phyloP scores from a whole-genome alignment of 176 grass and related monocot species.

The Aegilops tauschii region DNA sequence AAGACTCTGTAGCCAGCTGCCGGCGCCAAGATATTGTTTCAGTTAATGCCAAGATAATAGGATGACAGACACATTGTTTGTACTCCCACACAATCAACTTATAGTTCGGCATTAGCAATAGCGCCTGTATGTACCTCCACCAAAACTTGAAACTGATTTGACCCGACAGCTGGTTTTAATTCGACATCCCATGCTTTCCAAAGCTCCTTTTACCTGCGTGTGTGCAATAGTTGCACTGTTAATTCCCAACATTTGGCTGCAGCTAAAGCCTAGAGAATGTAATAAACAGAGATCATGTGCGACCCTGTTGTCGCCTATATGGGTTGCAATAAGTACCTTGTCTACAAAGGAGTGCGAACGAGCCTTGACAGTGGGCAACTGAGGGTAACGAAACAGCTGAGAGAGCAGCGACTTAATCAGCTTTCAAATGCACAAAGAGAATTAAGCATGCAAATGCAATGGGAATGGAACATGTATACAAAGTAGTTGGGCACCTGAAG shows the following conservation, averaged over 20 bases:
- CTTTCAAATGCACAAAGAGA: background rate
- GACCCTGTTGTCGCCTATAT: background rate
- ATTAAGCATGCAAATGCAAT: background rate
- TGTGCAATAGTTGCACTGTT: background rate
- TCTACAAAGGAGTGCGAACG: background rate
- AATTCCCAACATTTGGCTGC: background rate
- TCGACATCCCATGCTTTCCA: constrained; percentile 9
- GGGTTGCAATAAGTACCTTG: background rate
- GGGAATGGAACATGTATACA: background rate
- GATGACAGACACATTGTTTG: background rate
- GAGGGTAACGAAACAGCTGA: background rate
- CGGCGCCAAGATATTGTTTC: background rate
- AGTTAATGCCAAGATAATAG: background rate
- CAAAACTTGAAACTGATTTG: constrained; percentile 1
- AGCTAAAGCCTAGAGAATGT: background rate
- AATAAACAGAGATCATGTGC: background rate
- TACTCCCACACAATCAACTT: background rate
- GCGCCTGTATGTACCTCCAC: background rate
- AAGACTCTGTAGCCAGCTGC: background rate
- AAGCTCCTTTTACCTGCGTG: background rate
- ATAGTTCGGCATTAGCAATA: background rate
- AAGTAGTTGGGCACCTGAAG: background rate
- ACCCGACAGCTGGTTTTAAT: background rate
- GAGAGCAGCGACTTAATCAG: background rate
- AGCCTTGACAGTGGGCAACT: constrained; percentile 1